Conservation (phyloP, 2,329 filamentous ascomycete species). For the Calonectria honghensis region DNA sequence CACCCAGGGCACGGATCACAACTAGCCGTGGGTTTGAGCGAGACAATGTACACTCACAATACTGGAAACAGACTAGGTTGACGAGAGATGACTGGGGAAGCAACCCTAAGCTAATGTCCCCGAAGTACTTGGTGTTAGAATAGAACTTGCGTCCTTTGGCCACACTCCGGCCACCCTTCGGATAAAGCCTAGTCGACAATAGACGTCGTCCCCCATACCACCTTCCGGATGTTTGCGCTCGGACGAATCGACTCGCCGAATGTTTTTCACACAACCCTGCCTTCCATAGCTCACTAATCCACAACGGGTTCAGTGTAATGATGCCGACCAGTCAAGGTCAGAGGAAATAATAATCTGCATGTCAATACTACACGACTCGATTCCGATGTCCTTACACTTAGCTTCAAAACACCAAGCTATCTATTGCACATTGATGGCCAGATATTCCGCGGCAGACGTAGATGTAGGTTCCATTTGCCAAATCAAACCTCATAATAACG, state of each 20-base stretch:
- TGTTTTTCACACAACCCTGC: too few relatives aligned
- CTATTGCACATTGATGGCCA: too few relatives aligned
- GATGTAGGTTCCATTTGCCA: too few relatives aligned
- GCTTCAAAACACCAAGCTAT: too few relatives aligned
- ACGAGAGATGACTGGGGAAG: background rate
- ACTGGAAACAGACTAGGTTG: background rate
- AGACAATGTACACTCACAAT: background rate
- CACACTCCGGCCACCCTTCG: background rate
- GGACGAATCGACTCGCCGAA: background rate
- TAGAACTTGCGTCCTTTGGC: background rate
- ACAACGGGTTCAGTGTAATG: too few relatives aligned
- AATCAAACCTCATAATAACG: too few relatives aligned
- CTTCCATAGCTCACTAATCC: too few relatives aligned
- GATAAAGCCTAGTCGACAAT: background rate
- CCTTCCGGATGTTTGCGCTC: background rate
- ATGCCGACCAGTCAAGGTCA: too few relatives aligned
- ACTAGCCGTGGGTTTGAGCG: background rate
- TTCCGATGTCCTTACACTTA: too few relatives aligned
- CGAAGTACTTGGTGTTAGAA: background rate
- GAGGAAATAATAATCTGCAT: too few relatives aligned
- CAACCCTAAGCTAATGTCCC: background rate
- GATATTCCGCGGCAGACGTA: too few relatives aligned
- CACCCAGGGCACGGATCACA: background rate
- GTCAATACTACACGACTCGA: too few relatives aligned
- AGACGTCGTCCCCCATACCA: background rate